Percentiles rank a stretch among this genome's conserved stretches.
These are phyloP conservation scores for Hippophae gyantsensis DNA, from an alignment of 306 rosid species.

Conservation along the genomic window DNA sequence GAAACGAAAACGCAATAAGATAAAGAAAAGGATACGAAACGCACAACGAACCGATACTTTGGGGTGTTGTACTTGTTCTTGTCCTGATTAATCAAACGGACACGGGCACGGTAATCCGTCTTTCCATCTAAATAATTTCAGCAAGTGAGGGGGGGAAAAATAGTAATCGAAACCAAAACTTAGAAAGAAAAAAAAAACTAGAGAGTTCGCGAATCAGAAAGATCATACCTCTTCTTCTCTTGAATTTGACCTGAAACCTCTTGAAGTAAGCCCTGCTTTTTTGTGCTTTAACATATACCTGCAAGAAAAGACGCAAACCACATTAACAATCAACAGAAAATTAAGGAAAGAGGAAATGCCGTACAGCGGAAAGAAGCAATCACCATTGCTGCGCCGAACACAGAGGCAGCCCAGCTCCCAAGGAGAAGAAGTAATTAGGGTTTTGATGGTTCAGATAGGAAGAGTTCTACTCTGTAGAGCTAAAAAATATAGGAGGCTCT, in stretches of 20 bases:
- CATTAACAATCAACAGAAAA: not conserved
- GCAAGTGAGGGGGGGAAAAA: not conserved
- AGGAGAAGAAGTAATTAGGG: too few relatives aligned
- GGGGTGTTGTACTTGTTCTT: conserved; percentile 90
- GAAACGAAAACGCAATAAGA: not conserved
- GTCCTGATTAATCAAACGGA: conserved; percentile 83
- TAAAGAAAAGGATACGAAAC: conserved; percentile 55
- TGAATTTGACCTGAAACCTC: conserved; percentile 72
- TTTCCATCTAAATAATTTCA: conserved; percentile 52
- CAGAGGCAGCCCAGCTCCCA: not conserved
- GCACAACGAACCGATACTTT: conserved; percentile 66
- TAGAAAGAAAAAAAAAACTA: too few relatives aligned
- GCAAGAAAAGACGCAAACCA: not conserved
- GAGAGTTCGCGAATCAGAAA: not conserved
- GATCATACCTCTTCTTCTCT: conserved; percentile 71
- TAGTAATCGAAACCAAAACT: not conserved
- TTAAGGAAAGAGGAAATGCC: not conserved
- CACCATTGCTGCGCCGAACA: not conserved
- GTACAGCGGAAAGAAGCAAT: not conserved
- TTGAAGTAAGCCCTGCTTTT: conserved; percentile 68
- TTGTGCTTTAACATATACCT: conserved; percentile 57
- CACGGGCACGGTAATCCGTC: conserved; percentile 84
- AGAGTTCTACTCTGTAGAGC: too few relatives aligned
- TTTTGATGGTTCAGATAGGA: too few relatives aligned
- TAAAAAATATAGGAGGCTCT: too few relatives aligned